Evolutionary conservation across 371 early-diverging fungal species (phyloP), one percentile per base, ranked within the genome.

Genomic region (Apophysomyces sp.): DNA sequence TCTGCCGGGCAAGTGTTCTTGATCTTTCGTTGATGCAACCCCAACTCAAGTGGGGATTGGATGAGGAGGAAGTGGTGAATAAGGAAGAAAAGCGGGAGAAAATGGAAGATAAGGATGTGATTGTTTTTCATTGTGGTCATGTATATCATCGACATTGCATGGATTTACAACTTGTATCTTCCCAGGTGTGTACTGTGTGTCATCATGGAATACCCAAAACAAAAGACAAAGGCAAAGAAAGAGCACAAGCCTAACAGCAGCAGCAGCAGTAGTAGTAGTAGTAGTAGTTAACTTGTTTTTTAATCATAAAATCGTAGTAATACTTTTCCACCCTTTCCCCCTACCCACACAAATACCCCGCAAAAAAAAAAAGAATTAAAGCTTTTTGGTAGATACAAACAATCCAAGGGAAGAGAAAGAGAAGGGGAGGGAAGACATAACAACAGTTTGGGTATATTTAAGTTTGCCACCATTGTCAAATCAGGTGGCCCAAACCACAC

Each of bases 41-140:
- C 21, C 63, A 68, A 7, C 55, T 77, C 4, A 73, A 74, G 0
- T 76, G 76, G 71, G 66, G 69, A 4, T 53, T 74, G 30, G 71
- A 66, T 2, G 29, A 7, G 4, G 16, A 36, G 21, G 40, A 60
- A n/a, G 34, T 41, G 11, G 8, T 6, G 53, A 53, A 55, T 30
- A 44, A 26, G 8, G 24, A 32, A 5, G 31, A 2, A 2, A 28
- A 36, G 21, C 37, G 54, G 11, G 34, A 57, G 9, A 36, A 58
- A 3, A 24, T 26, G n/a, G 63, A 62, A 4, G 58, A 40, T 2
- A 72, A 73, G 21, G 65, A 65, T 55, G 68, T 84, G 16, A 32
- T 85, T 26, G 58, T 87, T 4, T 87, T 86, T 71, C 81, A 81
- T 15, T 86, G 86, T 65, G 84, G 83, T 1, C 87, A 86, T 68